A percentile compares a stretch with the other conserved stretches of the same genome.
Conservation (phyloP, 1,139 yeast genomes). For the Yueomyces sp. region DNA sequence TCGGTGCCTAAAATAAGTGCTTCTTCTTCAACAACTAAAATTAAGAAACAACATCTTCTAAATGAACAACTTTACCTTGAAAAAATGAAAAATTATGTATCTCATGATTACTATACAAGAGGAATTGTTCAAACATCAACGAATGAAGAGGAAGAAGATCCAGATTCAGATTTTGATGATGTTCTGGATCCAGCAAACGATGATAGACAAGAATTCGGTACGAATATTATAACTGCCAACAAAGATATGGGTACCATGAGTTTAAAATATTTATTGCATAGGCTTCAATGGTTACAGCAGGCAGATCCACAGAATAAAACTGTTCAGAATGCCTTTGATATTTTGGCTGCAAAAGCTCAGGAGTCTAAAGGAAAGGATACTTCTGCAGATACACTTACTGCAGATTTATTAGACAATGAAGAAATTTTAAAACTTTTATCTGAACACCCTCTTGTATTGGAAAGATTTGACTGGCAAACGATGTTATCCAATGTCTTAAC, state of each 20-base stretch:
- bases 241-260: slow-evolving; percentile 16
- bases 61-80: slow-evolving; percentile 63
- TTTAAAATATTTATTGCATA: slow-evolving; percentile 14
- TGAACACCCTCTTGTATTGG: slow-evolving; percentile 52
- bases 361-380: background rate
- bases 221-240: slow-evolving; percentile 13
- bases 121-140: slow-evolving; percentile 31
- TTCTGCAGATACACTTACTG: background rate
- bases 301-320: slow-evolving; percentile 13
- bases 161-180: slow-evolving; percentile 21
- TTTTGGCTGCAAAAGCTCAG: slow-evolving; percentile 4
- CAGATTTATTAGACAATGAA: slow-evolving; percentile 1
- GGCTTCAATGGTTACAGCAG: slow-evolving; percentile 18
- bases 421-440: slow-evolving; percentile 12
- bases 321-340: slow-evolving; percentile 8
- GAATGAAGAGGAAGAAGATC: slow-evolving; percentile 18
- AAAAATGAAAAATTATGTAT: slow-evolving; percentile 48
- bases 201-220: slow-evolving; percentile 13
- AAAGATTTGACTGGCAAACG: slow-evolving; percentile 90
- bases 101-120: slow-evolving; percentile 59
- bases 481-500: slow-evolving; percentile 84
- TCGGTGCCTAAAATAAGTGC: slow-evolving; percentile 9
- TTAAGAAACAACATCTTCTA: slow-evolving; percentile 25
- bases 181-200: slow-evolving; percentile 16
- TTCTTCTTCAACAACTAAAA: slow-evolving; percentile 11